These are phyloP conservation scores for Geoglossum cookeanum DNA, from an alignment of 2,329 filamentous ascomycete genomes.

Conservation along the genomic window DNA sequence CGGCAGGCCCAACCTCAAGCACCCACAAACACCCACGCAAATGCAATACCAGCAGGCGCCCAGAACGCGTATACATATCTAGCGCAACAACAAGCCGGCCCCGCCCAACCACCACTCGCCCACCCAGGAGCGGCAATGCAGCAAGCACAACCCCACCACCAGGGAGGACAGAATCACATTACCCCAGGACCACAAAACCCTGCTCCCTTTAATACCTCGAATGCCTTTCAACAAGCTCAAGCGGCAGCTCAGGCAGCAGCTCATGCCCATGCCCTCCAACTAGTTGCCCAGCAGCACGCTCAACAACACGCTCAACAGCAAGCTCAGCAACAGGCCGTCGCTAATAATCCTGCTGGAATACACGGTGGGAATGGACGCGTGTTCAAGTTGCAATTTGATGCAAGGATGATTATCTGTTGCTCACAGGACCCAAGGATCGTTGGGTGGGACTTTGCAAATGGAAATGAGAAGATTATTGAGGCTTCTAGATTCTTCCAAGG, in stretches of 20 bases:
- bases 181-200: background rate
- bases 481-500: conserved; percentile 52
- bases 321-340: conserved; percentile 13
- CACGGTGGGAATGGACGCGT: conserved; percentile 35
- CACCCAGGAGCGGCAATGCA: background rate
- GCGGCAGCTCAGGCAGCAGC: conserved; percentile 6
- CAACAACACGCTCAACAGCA: conserved; percentile 10
- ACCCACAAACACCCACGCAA: background rate
- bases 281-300: conserved; percentile 2
- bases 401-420: conserved; percentile 81
- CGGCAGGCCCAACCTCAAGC: background rate
- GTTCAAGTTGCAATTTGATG: conserved; percentile 95
- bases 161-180: conserved; percentile 6
- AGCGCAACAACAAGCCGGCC: too few relatives aligned
- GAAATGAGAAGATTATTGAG: conserved; percentile 60
- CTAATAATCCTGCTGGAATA: background rate
- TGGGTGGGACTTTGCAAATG: conserved; percentile 93
- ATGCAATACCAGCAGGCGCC: conserved; percentile 1
- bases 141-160: conserved; percentile 18
- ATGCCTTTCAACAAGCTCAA: background rate
- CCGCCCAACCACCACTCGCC: too few relatives aligned
- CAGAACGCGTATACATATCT: background rate
- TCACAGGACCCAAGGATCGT: conserved; percentile 83
- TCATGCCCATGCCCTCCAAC: conserved; percentile 16
- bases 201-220: background rate